These are phyloP conservation scores for Microbotryum intermedium DNA, from an alignment of 1,284 basidiomycete genomes.

Conservation along the genomic window DNA sequence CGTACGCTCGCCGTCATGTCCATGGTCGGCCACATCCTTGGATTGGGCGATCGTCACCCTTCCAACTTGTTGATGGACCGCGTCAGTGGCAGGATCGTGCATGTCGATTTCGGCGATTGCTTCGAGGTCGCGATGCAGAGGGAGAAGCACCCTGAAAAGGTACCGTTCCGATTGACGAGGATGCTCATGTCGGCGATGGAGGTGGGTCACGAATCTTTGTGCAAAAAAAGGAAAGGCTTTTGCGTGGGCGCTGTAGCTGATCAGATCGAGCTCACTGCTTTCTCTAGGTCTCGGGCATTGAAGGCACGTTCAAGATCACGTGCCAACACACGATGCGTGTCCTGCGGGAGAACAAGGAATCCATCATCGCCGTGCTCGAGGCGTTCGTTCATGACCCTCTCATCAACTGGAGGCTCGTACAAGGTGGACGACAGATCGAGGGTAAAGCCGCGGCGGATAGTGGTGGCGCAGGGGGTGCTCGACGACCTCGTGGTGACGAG, in stretches of 20 bases:
- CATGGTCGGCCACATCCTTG: slow-evolving; percentile 93
- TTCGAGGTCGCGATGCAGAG: slow-evolving; percentile 42
- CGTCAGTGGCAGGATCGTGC: slow-evolving; percentile 86
- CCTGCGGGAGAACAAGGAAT: slow-evolving; percentile 92
- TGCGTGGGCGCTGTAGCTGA: not conserved
- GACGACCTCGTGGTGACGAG: slow-evolving; percentile 32
- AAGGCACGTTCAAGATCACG: slow-evolving; percentile 85
- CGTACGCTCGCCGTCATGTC: slow-evolving; percentile 90
- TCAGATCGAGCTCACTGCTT: not conserved
- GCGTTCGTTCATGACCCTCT: slow-evolving; percentile 58
- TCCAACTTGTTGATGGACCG: slow-evolving; percentile 91
- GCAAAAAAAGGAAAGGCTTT: not conserved
- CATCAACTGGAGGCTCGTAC: slow-evolving; percentile 49
- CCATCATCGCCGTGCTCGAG: slow-evolving; percentile 93
- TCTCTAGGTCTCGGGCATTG: slow-evolving; percentile 80
- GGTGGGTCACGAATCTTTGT: slow-evolving; percentile 45
- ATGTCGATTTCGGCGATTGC: slow-evolving; percentile 77
- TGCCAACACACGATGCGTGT: slow-evolving; percentile 98
- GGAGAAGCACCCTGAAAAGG: slow-evolving; percentile 93
- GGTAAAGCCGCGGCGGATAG: slow-evolving; percentile 12
- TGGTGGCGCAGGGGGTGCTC: slow-evolving; percentile 34
- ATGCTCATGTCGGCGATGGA: slow-evolving; percentile 99
- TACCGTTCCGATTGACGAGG: slow-evolving; percentile 93
- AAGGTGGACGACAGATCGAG: slow-evolving; percentile 33
- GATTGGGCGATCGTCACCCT: slow-evolving; percentile 96